Conservation (phyloP, 176 grass and related monocot genomes). For the Melocanna baccifera region DNA sequence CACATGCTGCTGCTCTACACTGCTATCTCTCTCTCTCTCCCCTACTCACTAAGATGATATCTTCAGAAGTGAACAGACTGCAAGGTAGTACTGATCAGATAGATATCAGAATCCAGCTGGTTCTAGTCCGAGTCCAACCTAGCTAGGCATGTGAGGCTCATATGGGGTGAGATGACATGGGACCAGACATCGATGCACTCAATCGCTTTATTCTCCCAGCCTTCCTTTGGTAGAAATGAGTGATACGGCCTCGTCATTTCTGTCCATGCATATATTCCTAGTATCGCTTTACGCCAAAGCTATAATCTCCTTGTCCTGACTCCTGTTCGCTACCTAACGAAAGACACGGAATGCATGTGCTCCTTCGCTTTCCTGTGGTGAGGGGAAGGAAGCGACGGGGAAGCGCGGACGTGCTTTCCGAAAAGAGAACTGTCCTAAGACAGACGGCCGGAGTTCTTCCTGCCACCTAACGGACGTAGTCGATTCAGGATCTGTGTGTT, state of each 20-base stretch:
- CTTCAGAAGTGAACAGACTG: neutral
- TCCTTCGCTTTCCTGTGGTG: neutral
- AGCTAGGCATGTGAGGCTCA: neutral
- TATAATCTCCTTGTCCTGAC: conserved; percentile 19
- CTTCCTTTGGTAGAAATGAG: conserved; percentile 40
- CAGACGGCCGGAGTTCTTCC: neutral
- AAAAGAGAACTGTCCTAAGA: neutral
- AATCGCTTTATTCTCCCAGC: conserved; percentile 46
- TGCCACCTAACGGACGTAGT: neutral
- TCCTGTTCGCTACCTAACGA: conserved; percentile 28
- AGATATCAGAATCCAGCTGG: neutral
- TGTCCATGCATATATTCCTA: conserved; percentile 87
- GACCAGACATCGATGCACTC: conserved; percentile 2
- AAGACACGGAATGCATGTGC: conserved; percentile 14
- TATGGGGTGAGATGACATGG: neutral
- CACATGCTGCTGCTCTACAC: neutral
- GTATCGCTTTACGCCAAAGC: conserved; percentile 46
- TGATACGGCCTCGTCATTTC: conserved; percentile 29
- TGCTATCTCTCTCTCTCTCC: neutral
- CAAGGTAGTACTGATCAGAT: neutral
- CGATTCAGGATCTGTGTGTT: neutral
- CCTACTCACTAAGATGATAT: neutral
- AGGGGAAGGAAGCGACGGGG: neutral
- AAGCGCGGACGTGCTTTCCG: neutral
- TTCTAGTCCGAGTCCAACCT: conserved; percentile 13